Percentiles rank a stretch among this genome's conserved stretches.
Evolutionary conservation across 441 rosid species (phyloP).

Genomic region (Arabidopsis hybrid): DNA sequence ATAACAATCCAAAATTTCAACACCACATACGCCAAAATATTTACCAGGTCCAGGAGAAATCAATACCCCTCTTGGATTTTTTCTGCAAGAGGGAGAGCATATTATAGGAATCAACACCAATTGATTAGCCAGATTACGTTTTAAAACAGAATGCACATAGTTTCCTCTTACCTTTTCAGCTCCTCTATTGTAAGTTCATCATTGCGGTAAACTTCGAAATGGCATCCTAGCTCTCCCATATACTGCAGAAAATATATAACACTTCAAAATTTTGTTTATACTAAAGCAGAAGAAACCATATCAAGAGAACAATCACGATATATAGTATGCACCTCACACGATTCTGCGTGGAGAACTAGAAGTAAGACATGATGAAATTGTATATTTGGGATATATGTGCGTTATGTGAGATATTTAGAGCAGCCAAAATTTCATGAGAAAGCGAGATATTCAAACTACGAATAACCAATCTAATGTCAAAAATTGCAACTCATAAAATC

Average conservation of each 20-base stretch:
- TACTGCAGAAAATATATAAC: conserved; percentile 52
- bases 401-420: conserved; percentile 2
- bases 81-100: conserved; percentile 53
- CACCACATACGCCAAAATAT: background rate
- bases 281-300: conserved; percentile 9
- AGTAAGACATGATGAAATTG: background rate
- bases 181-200: conserved; percentile 90
- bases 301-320: background rate
- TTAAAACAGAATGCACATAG: conserved; percentile 5
- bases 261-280: background rate
- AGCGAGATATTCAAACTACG: background rate
- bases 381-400: background rate
- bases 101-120: conserved; percentile 11
- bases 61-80: conserved; percentile 90
- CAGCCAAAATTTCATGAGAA: conserved; percentile 16
- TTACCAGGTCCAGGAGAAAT: conserved; percentile 97
- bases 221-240: conserved; percentile 92
- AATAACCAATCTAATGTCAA: conserved; percentile 11
- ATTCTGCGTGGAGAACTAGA: background rate
- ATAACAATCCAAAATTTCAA: too few relatives aligned
- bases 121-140: conserved; percentile 1
- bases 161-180: conserved; percentile 63
- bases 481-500: background rate
- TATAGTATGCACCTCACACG: background rate
- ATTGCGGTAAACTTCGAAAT: conserved; percentile 88